Conservation (phyloP, 345 rosid species). For the Brassica rapa region DNA sequence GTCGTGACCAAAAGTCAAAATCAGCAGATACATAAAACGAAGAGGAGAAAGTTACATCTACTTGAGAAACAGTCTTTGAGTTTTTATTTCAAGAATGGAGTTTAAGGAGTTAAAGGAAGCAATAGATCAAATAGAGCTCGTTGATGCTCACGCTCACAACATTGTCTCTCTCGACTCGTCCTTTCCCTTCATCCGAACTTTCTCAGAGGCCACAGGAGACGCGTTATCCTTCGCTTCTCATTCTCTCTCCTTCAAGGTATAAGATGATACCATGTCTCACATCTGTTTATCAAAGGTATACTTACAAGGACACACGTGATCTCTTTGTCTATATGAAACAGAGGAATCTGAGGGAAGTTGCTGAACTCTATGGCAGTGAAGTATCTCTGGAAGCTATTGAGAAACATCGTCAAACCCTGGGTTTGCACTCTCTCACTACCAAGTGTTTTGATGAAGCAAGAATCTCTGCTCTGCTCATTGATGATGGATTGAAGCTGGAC, state of each 20-base stretch:
- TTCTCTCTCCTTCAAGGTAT: slow-evolving; percentile 84
- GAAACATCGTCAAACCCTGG: slow-evolving; percentile 56
- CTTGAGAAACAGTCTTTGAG: no score
- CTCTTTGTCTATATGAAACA: slow-evolving; percentile 25
- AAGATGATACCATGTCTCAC: background rate
- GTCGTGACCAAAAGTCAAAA: no score
- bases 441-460: slow-evolving; percentile 68
- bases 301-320: background rate
- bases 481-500: slow-evolving; percentile 82
- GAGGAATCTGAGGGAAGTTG: slow-evolving; percentile 69
- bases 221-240: slow-evolving; percentile 67
- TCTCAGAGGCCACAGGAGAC: slow-evolving; percentile 74
- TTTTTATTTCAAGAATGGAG: background rate
- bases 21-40: no score
- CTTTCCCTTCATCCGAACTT: slow-evolving; percentile 60
- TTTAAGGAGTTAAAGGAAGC: slow-evolving; percentile 55
- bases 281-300: background rate
- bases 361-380: slow-evolving; percentile 11
- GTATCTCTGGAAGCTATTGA: slow-evolving; percentile 63
- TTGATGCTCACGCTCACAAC: slow-evolving; percentile 87
- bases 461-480: slow-evolving; percentile 75
- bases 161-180: slow-evolving; percentile 68
- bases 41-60: no score
- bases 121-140: slow-evolving; percentile 56
- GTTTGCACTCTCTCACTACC: slow-evolving; percentile 55